Percentiles rank a stretch among this genome's conserved stretches.
These are phyloP conservation scores for Xylaria curta DNA, from an alignment of 495 filamentous ascomycete species.

Conservation along the genomic window DNA sequence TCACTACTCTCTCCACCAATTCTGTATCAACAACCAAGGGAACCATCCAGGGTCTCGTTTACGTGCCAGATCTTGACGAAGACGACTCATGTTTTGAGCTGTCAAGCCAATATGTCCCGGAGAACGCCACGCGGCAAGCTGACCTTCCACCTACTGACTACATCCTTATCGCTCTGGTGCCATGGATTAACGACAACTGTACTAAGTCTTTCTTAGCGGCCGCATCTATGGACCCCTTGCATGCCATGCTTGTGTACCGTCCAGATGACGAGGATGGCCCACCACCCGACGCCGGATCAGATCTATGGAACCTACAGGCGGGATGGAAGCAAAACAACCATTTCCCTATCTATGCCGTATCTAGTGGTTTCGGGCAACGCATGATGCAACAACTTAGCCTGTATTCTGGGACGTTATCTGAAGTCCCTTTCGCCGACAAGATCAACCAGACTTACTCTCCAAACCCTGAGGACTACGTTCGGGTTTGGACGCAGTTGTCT, in stretches of 20 bases:
- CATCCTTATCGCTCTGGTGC: constrained; percentile 76
- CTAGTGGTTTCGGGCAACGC: constrained; percentile 64
- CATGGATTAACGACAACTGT: constrained; percentile 80
- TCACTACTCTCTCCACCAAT: constrained; percentile 74
- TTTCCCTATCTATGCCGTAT: constrained; percentile 86
- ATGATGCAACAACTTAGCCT: constrained; percentile 74
- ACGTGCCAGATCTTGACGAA: constrained; percentile 71
- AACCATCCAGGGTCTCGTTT: constrained; percentile 75
- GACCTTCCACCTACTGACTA: constrained; percentile 73
- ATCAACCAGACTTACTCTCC: constrained; percentile 67
- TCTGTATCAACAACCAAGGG: constrained; percentile 58
- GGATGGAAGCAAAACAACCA: constrained; percentile 68
- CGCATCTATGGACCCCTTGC: constrained; percentile 60
- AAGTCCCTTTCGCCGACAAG: constrained; percentile 62
- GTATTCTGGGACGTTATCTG: constrained; percentile 75
- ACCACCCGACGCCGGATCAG: constrained; percentile 65
- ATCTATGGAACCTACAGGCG: constrained; percentile 71
- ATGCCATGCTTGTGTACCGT: constrained; percentile 78
- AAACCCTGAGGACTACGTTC: constrained; percentile 64
- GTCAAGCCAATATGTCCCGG: constrained; percentile 65
- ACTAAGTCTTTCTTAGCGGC: constrained; percentile 70
- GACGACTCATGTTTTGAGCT: constrained; percentile 65
- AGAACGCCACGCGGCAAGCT: constrained; percentile 72
- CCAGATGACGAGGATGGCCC: constrained; percentile 61
- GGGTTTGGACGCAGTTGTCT: constrained; percentile 56